Conservation (phyloP, 768 basidiomycete species). For the Collybia mongolica region DNA sequence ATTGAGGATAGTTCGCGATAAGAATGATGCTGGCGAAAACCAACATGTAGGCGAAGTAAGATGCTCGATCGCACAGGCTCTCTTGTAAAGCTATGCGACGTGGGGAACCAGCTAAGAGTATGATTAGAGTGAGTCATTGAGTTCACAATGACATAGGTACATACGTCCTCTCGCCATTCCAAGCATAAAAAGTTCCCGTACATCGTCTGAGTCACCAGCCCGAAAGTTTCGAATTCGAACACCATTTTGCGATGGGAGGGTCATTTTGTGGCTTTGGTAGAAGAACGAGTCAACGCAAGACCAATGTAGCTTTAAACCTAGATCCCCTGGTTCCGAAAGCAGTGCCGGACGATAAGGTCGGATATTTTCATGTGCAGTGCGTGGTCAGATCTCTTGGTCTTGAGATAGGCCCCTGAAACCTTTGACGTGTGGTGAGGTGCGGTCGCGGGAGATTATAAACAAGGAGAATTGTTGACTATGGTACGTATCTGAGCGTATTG, state of each 20-base stretch:
- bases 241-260: neutral
- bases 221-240: constrained; percentile 11
- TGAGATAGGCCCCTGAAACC: no score
- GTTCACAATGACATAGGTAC: neutral
- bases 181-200: constrained; percentile 5
- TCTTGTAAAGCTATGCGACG: constrained; percentile 7
- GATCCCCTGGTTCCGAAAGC: no score
- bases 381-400: no score
- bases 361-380: no score
- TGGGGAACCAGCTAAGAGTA: constrained; percentile 18
- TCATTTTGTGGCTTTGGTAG: neutral
- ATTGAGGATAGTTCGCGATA: neutral
- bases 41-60: constrained; percentile 11
- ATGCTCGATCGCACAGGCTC: constrained; percentile 6
- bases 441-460: no score
- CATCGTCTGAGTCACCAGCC: constrained; percentile 3
- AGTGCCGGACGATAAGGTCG: no score
- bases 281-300: neutral
- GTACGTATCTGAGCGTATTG: neutral
- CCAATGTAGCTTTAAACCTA: no score
- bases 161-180: constrained; percentile 4
- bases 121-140: neutral
- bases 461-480: neutral
- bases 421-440: no score
- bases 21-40: constrained; percentile 2